Conservation (phyloP, 371 early-diverging fungal species). For the Smittium mucronatum region DNA sequence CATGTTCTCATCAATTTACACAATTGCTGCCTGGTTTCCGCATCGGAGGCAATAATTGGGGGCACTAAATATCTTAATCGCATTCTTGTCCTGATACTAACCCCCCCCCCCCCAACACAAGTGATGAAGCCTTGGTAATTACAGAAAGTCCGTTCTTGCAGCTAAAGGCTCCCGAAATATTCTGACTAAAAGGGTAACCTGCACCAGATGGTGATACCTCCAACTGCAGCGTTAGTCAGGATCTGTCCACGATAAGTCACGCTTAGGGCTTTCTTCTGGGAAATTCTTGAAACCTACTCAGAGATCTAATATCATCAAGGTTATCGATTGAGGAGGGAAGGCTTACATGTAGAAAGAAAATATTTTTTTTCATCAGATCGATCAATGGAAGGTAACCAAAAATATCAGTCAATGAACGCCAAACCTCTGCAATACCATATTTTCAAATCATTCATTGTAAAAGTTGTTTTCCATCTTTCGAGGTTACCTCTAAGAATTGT, state of each 20-base stretch:
- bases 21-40: slow-evolving; percentile 97
- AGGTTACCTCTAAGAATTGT: slow-evolving; percentile 99
- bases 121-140: slow-evolving; percentile 98
- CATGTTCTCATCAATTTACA: slow-evolving; percentile 92
- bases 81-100: slow-evolving; percentile 95
- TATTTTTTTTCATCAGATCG: slow-evolving; percentile 85
- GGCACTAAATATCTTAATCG: slow-evolving; percentile 97
- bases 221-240: slow-evolving; percentile 95
- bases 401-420: slow-evolving; percentile 97
- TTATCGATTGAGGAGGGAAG: slow-evolving; percentile 95
- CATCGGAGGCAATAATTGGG: slow-evolving; percentile 99
- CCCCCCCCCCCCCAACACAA: slow-evolving; percentile 98
- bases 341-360: slow-evolving; percentile 99
- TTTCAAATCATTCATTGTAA: slow-evolving; percentile 98
- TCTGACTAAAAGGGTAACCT: slow-evolving; percentile 96
- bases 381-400: slow-evolving; percentile 98
- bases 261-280: slow-evolving; percentile 99
- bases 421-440: slow-evolving; percentile 96
- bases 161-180: slow-evolving; percentile 89
- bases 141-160: slow-evolving; percentile 91
- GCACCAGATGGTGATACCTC: slow-evolving; percentile 97
- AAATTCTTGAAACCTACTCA: slow-evolving; percentile 96
- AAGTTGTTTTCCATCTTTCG: slow-evolving; percentile 97
- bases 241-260: slow-evolving; percentile 88
- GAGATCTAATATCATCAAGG: slow-evolving; percentile 90